Conservation (phyloP, 176 grass and related monocot genomes). For the Zizania latifolia region DNA sequence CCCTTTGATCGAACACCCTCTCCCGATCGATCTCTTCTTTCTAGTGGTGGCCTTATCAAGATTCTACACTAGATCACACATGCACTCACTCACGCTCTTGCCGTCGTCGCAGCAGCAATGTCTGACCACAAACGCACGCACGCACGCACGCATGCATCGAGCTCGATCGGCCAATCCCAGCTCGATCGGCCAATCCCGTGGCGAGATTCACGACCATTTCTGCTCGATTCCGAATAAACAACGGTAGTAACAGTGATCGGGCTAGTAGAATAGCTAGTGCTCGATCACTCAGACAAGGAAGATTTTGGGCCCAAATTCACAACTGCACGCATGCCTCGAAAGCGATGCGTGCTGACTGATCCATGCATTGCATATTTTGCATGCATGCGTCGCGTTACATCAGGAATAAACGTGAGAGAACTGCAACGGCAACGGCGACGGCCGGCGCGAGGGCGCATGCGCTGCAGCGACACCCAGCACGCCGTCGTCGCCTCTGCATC, state of each 20-base stretch:
- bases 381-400: background rate
- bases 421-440: background rate
- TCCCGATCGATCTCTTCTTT: background rate
- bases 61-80: background rate
- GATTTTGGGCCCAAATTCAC: background rate
- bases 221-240: background rate
- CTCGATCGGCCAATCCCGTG: conserved; percentile 18
- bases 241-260: background rate
- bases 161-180: too few species aligned
- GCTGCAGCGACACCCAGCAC: too few species aligned
- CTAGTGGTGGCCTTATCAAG: conserved; percentile 39
- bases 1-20: background rate
- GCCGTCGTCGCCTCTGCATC: background rate
- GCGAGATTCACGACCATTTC: background rate
- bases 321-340: conserved; percentile 14
- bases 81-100: background rate
- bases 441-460: too few species aligned
- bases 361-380: background rate
- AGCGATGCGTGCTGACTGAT: background rate
- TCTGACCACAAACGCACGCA: conserved; percentile 21
- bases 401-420: conserved; percentile 3
- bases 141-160: background rate
- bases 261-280: background rate
- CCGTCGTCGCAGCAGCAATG: conserved; percentile 29
- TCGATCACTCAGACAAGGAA: background rate